Evolutionary conservation across 352 stramenopile genomes (phyloP).

Genomic region (Phytopythium cucurbitacearum): DNA sequence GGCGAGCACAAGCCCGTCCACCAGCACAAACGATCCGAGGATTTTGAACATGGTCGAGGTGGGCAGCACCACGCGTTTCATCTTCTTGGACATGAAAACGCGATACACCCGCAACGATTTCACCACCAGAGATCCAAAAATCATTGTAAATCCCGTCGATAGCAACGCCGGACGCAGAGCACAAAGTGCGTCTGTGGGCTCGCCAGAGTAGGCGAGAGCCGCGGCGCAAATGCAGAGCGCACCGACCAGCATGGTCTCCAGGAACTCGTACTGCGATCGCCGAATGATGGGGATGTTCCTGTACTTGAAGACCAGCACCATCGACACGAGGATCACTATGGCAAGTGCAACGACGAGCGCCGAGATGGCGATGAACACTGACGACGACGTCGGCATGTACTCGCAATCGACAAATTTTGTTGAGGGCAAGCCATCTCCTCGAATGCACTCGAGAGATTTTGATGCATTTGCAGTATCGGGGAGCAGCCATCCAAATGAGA

Average conservation of each 20-base stretch:
- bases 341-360: constrained; percentile 6
- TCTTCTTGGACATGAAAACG: constrained; percentile 22
- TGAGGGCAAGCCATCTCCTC: constrained; percentile 6
- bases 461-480: constrained; percentile 10
- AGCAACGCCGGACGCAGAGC: constrained; percentile 10
- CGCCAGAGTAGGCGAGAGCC: constrained; percentile 10
- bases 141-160: constrained; percentile 18
- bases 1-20: constrained; percentile 17
- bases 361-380: constrained; percentile 6
- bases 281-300: constrained; percentile 17
- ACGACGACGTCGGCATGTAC: constrained; percentile 3
- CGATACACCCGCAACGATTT: constrained; percentile 38
- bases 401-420: constrained; percentile 8
- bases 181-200: constrained; percentile 13
- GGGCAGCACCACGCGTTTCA: constrained; percentile 21
- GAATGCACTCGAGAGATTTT: constrained; percentile 23
- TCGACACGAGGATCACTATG: constrained; percentile 1
- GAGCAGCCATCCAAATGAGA: constrained; percentile 35
- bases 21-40: constrained; percentile 6
- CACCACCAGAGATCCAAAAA: constrained; percentile 20
- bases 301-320: constrained; percentile 10
- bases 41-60: constrained; percentile 15
- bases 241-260: constrained; percentile 7
- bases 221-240: constrained; percentile 10
- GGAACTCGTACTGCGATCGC: constrained; percentile 17